Base-by-base conservation (phyloP, 2,329 filamentous ascomycete species). In the Cladobotryum protrusum region DNA sequence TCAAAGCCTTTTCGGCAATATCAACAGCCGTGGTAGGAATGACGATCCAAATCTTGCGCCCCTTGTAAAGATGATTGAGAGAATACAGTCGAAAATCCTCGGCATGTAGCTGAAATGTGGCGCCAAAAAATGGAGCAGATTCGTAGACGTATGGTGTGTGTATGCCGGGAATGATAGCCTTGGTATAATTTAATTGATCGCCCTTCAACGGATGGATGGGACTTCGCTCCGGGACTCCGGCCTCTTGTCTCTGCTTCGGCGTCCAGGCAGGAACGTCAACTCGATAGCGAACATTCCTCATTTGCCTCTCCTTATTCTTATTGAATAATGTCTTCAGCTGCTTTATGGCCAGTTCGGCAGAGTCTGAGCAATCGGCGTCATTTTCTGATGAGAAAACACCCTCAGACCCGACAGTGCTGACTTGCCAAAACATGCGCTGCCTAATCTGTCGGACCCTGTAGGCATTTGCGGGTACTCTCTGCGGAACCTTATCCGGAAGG, bases 101-200 rank as follows among this genome's bases (percentile, higher is more conserved):
- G n/a, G 67, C 67, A 32, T 70, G 67, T 15, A 70, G 64, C 51
- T 70, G 67, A 33, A 70, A 70, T 5, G 65, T 69, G 7, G 67
- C 67, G 5, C 67, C 67, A 43, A 70, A 70, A 47, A 65, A 50
- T 20, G 66, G 60, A 0, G 64, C 67, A 14, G 67, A 70, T 51
- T 70, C 67, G 50, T 70, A 70, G 3, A 70, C 67, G 45, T 70
- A 70, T 2, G 67, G 67, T 2, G 67, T 70, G 47, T 70, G 67
- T 11, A 70, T 69, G 37, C 67, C 67, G 1, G 67, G 67, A 5
- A 70, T 68, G 33, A 69, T 60, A 45, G 67, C 67, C 48, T 60
- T 67, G 7, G 67, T 70, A 35, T 56, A 49, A 48, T 70, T 66
- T 37, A 70, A 55, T 41, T 63, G 63, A 57, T 70, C 67, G 24